phyloP scores from a whole-genome alignment of 1,139 yeast genomes.

The Pichia sp. region DNA sequence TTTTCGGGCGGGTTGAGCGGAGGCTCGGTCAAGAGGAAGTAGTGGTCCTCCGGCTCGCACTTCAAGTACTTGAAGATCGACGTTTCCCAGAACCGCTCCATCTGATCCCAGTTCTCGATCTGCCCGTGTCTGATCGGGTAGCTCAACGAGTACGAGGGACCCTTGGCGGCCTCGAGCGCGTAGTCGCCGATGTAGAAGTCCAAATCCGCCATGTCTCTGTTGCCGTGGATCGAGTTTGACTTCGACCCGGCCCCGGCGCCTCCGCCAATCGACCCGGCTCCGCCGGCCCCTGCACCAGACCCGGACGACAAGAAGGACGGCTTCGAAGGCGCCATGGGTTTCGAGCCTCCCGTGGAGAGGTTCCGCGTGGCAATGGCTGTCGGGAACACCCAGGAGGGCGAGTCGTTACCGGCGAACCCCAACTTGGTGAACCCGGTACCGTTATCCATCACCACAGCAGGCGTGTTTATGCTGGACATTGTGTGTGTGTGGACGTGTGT shows the following conservation, averaged over 20 bases:
- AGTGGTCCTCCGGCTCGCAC: conserved; percentile 98
- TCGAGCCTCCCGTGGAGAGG: conserved; percentile 33
- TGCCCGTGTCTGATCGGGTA: conserved; percentile 98
- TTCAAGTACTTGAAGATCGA: conserved; percentile 92
- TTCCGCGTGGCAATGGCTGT: conserved; percentile 90
- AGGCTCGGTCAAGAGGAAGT: conserved; percentile 92
- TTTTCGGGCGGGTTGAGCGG: conserved; percentile 98
- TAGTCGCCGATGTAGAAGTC: conserved; percentile 96
- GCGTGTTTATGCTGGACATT: conserved; percentile 67
- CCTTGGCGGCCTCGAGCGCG: conserved; percentile 83
- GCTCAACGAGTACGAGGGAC: conserved; percentile 81
- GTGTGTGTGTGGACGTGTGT: conserved; percentile 11
- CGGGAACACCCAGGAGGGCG: conserved; percentile 96
- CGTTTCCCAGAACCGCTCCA: conserved; percentile 99
- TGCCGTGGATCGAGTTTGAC: conserved; percentile 40
- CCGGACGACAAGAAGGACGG: conserved; percentile 28
- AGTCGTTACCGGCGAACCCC: conserved; percentile 98
- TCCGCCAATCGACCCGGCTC: not conserved
- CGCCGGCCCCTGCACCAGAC: conserved; percentile 14
- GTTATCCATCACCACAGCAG: conserved; percentile 90
- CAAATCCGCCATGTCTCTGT: conserved; percentile 84
- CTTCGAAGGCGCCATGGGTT: conserved; percentile 34
- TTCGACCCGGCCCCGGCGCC: conserved; percentile 5
- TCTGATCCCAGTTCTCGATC: conserved; percentile 98
- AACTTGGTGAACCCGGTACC: conserved; percentile 98